Base-by-base conservation (phyloP, 345 rosid genomes). In the Cardiospermum halicacabum region DNA sequence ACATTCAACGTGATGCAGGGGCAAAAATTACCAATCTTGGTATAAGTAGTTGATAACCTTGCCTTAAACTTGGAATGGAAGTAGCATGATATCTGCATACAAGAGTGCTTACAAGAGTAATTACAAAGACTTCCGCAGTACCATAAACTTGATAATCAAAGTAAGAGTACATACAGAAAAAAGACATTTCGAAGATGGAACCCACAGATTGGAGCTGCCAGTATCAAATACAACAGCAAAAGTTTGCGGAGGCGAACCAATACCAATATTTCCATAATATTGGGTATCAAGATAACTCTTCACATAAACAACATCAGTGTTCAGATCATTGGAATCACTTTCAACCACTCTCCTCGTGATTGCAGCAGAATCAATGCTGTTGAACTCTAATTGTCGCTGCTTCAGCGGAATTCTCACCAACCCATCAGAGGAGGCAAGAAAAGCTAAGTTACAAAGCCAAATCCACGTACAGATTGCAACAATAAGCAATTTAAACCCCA, bases 231-330 rank as follows among this genome's bases (percentile, higher is more conserved):
- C 65, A 39, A 83, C 83, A 21, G 69, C 58, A 75, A 83, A 85
- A 36, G 63, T 79, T 63, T 85, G 88, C 4, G 88, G 79, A 15
- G 91, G 88, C 1, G 91, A 73, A 28, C 91, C 91, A 12, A 81
- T 76, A 45, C 83, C 84, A 57, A 85, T 74, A 78, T 85, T 83
- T 61, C 88, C 91, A 72, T 81, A 85, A 53, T 85, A 85, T 69
- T 85, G 91, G 37, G 67, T 60, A 55, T 77, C 85, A 15, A 75
- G 74, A 66, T 77, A 85, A 66, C 81, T 81, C 78, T 83, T 85
- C 28, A 85, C 64, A 76, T 82, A 82, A 1, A 85, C 61, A 7
- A 74, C 39, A 30, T 66, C 77, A 8, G 73, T 65, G 1, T 58
- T 64, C 5, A 54, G 56, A 24, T 65, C 57, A 65, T 37, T 48